phyloP scores from a whole-genome alignment of 805 yeast genomes.

The Scheffersomyces stipitis region DNA sequence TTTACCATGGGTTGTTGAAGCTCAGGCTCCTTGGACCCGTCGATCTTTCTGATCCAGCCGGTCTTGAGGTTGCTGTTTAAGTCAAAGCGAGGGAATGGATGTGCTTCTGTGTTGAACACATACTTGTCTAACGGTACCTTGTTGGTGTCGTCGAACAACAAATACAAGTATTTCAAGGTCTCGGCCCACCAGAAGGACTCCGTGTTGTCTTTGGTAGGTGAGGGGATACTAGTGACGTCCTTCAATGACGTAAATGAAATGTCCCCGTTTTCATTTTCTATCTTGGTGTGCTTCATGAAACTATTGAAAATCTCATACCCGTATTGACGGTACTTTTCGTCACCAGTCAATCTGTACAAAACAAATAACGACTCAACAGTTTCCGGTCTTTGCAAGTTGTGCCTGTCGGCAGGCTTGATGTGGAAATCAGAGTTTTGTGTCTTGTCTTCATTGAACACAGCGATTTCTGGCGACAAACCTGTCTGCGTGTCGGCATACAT shows the following conservation, averaged over 20 bases:
- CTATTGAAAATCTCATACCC: slow-evolving; percentile 82
- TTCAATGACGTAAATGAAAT: slow-evolving; percentile 60
- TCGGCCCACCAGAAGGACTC: slow-evolving; percentile 95
- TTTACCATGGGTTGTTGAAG: slow-evolving; percentile 9
- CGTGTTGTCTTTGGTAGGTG: slow-evolving; percentile 65
- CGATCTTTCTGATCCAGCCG: slow-evolving; percentile 54
- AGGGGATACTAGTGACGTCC: slow-evolving; percentile 61
- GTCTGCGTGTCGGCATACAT: slow-evolving; percentile 75
- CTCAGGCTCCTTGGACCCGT: slow-evolving; percentile 15
- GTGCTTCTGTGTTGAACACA: slow-evolving; percentile 92
- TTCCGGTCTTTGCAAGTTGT: slow-evolving; percentile 90
- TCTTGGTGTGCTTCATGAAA: slow-evolving; percentile 59
- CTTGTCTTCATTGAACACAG: slow-evolving; percentile 66
- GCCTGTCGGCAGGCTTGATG: slow-evolving; percentile 71
- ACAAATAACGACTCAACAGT: slow-evolving; percentile 87
- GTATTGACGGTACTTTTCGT: slow-evolving; percentile 80
- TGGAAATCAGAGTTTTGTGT: slow-evolving; percentile 52
- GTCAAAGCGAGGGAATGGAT: slow-evolving; percentile 78
- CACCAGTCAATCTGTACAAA: slow-evolving; percentile 76
- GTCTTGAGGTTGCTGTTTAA: slow-evolving; percentile 53
- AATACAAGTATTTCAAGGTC: slow-evolving; percentile 81
- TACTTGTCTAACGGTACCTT: slow-evolving; percentile 64
- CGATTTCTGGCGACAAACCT: slow-evolving; percentile 89
- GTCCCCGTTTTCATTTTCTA: slow-evolving; percentile 42
- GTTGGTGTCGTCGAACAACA: slow-evolving; percentile 68